Evolutionary conservation across 169 alveolate species (phyloP).

Genomic region (Plasmodium ovale): DNA sequence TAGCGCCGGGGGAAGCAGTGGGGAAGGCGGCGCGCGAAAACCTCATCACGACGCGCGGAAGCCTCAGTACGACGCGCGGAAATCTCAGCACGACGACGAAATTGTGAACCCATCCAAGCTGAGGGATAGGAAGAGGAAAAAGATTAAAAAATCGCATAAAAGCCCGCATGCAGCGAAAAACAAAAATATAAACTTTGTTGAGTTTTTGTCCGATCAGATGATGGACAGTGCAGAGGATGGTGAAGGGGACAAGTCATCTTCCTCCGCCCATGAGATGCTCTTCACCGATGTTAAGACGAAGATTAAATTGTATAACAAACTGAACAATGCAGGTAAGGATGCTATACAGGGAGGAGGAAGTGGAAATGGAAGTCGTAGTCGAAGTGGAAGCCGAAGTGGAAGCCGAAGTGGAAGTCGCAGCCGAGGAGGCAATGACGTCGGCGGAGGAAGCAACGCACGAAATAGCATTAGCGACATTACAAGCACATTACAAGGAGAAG

Average conservation of each 20-base stretch:
- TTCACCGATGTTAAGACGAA: slow-evolving; percentile 17
- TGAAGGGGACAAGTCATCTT: not conserved
- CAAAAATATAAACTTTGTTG: slow-evolving; percentile 40
- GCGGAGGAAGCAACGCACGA: not conserved
- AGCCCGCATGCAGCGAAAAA: slow-evolving; percentile 6
- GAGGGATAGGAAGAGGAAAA: slow-evolving; percentile 17
- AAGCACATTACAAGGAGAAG: not conserved
- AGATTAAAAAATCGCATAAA: slow-evolving; percentile 20
- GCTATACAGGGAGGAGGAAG: not conserved
- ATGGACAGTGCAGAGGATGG: slow-evolving; percentile 1
- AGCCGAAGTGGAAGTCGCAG: not conserved
- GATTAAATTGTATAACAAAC: slow-evolving; percentile 13
- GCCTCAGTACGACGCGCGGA: not conserved
- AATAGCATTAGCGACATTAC: not conserved
- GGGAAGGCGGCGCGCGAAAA: too few species aligned
- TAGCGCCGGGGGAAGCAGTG: too few species aligned
- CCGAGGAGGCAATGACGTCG: not conserved
- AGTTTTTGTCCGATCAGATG: slow-evolving; percentile 48
- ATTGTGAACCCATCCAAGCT: slow-evolving; percentile 28
- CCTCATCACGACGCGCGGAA: not conserved
- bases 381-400: not conserved
- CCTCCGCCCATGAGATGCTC: not conserved
- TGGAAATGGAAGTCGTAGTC: not conserved
- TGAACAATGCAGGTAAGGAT: not conserved
- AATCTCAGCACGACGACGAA: not conserved